phyloP scores from a whole-genome alignment of 306 rosid species.

The Lathyrus aphaca region DNA sequence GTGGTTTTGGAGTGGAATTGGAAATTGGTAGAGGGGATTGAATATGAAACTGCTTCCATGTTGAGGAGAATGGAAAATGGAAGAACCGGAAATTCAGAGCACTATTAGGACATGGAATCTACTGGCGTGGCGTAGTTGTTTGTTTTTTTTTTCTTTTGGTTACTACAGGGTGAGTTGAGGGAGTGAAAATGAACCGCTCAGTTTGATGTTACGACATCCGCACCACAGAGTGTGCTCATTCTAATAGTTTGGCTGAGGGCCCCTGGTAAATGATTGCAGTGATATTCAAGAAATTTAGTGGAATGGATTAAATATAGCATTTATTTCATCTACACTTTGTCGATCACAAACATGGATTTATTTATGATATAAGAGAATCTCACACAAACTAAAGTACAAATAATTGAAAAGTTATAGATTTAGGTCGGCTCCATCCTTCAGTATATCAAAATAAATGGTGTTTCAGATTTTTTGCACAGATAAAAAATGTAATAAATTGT shows the following conservation, averaged over 20 bases:
- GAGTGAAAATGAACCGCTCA: conserved; percentile 37
- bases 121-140: background rate
- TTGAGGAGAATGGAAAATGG: conserved; percentile 20
- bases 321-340: too few relatives aligned
- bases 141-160: background rate
- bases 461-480: too few relatives aligned
- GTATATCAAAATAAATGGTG: too few relatives aligned
- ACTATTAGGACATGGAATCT: background rate
- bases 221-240: conserved; percentile 62
- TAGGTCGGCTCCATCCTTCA: too few relatives aligned
- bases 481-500: too few relatives aligned
- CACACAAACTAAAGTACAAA: too few relatives aligned
- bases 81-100: background rate
- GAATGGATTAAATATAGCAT: too few relatives aligned
- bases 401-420: too few relatives aligned
- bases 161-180: background rate
- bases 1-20: conserved; percentile 29
- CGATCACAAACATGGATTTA: too few relatives aligned
- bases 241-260: background rate
- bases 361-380: too few relatives aligned
- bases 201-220: conserved; percentile 44
- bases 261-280: background rate
- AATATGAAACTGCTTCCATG: conserved; percentile 59
- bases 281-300: too few relatives aligned
- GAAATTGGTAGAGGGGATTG: conserved; percentile 45